Conservation (phyloP, 192 early-diverging fungal species). For the Umbelopsis sp. region DNA sequence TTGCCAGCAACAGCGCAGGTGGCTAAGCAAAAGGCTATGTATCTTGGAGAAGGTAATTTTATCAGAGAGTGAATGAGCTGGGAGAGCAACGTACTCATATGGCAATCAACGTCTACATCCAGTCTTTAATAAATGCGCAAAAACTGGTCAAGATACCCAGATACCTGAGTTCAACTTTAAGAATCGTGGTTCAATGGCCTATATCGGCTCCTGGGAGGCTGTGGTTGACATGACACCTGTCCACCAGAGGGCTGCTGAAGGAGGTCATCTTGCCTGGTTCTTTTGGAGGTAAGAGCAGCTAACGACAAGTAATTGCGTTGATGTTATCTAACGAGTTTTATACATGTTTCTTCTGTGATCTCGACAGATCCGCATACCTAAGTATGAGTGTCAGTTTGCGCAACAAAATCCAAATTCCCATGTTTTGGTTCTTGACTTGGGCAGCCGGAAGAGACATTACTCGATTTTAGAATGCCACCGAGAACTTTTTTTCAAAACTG, state of each 20-base stretch:
- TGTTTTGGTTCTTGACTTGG: conserved; percentile 63
- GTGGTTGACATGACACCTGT: conserved; percentile 61
- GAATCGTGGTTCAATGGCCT: conserved; percentile 72
- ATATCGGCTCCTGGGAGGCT: conserved; percentile 64
- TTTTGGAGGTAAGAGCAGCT: conserved; percentile 54
- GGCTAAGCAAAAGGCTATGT: conserved; percentile 74
- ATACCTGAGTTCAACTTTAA: conserved; percentile 38
- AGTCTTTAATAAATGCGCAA: not conserved
- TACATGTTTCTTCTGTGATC: not conserved
- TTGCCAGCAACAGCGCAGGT: conserved; percentile 88
- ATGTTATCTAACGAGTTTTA: not conserved
- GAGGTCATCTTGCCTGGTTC: conserved; percentile 58
- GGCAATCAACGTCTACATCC: not conserved
- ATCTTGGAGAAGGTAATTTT: conserved; percentile 54
- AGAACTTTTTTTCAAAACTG: not conserved
- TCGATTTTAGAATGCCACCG: not conserved
- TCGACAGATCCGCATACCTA: conserved; percentile 64
- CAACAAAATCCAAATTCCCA: conserved; percentile 78
- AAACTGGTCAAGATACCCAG: not conserved
- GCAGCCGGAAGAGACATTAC: conserved; percentile 15
- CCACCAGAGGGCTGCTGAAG: conserved; percentile 49
- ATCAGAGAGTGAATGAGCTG: no score
- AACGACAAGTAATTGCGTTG: no score
- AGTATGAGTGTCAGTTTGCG: conserved; percentile 64
- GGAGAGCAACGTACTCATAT: no score